Percentiles rank a stretch among this genome's conserved stretches.
Evolutionary conservation across 1,139 yeast genomes (phyloP).

Genomic region (Pichia inconspicua): DNA sequence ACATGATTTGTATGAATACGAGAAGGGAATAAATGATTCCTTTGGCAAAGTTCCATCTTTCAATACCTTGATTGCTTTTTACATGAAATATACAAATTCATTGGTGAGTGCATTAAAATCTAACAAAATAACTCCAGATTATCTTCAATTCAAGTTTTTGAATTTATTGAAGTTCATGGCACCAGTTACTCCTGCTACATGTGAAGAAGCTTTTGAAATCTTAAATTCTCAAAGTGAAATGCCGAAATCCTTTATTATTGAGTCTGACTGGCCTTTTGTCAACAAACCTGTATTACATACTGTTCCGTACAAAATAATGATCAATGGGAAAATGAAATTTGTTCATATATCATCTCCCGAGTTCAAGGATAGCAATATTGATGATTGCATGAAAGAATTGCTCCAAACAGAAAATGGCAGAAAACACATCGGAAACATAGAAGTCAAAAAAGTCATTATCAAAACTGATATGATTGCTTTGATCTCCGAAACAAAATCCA

Average conservation of each 20-base stretch:
- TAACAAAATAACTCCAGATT: slow-evolving; percentile 2
- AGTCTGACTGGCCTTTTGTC: slow-evolving; percentile 44
- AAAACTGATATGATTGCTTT: slow-evolving; percentile 30
- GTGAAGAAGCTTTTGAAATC: slow-evolving; percentile 76
- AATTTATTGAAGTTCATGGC: slow-evolving; percentile 52
- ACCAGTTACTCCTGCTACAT: slow-evolving; percentile 72
- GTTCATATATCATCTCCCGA: slow-evolving; percentile 34
- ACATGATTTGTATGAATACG: slow-evolving; percentile 46
- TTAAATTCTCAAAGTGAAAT: slow-evolving; percentile 28
- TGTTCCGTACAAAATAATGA: slow-evolving; percentile 44
- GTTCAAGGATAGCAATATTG: slow-evolving; percentile 30
- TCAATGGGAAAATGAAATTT: slow-evolving; percentile 64
- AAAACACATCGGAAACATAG: slow-evolving; percentile 30
- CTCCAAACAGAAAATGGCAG: slow-evolving; percentile 27
- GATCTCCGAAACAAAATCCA: slow-evolving; percentile 11
- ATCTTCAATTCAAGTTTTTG: slow-evolving; percentile 9
- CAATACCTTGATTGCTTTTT: slow-evolving; percentile 82
- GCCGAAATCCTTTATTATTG: slow-evolving; percentile 32
- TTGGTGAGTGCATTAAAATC: slow-evolving; percentile 36
- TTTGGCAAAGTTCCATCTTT: slow-evolving; percentile 54
- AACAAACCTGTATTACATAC: slow-evolving; percentile 32
- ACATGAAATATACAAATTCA: slow-evolving; percentile 72
- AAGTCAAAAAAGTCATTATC: slow-evolving; percentile 33
- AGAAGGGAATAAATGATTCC: slow-evolving; percentile 48
- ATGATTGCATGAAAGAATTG: slow-evolving; percentile 28